Base-by-base conservation (phyloP, 164 flowering plant species). In the Macadamia tetraphylla region DNA sequence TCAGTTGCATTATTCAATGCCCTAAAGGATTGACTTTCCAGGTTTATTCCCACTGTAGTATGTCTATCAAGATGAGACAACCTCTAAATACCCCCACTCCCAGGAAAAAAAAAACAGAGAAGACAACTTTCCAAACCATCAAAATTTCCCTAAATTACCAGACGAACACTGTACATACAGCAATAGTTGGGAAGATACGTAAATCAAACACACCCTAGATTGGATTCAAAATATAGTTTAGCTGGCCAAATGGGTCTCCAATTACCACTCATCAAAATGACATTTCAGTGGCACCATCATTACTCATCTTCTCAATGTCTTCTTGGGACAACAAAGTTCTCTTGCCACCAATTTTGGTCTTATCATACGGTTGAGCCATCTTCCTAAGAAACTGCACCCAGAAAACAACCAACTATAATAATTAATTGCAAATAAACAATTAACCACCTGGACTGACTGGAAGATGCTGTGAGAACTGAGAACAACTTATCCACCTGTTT, bases 281-380 rank as follows among this genome's bases (percentile, higher is more conserved):
- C 87, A 83, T 83, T 4, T 81, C 85, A 2, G 69, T 67, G 23
- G 62, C 43, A 40, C 59, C 59, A 61, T 71, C 75, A 57, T 75
- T 82, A 14, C 71, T 86, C 91, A 89, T 81, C 77, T 86, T 86
- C 78, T 88, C 86, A 75, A 94, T 58, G 71, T 94, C 99, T 78
- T 90, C 96, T 77, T 88, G 87, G 30, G 98, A 88, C 65, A 94
- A 72, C 0, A 94, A 84, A 58, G 99, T 94, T 76, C 82, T 91
- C 77, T 75, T 85, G 64, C 89, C 86, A 52, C 79, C 62, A 30
- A 74, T 74, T 6, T 94, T 97, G 17, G 85, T 67, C 75, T 89
- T 94, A 63, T 92, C 99, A 71, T 90, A 92, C 18, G 99, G 98
- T 74, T 90, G 99, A 74, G 99, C 98, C 98, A 94, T 94, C 75